Base-by-base conservation (phyloP, 2,329 filamentous ascomycete species). In the Eutypella sp. region DNA sequence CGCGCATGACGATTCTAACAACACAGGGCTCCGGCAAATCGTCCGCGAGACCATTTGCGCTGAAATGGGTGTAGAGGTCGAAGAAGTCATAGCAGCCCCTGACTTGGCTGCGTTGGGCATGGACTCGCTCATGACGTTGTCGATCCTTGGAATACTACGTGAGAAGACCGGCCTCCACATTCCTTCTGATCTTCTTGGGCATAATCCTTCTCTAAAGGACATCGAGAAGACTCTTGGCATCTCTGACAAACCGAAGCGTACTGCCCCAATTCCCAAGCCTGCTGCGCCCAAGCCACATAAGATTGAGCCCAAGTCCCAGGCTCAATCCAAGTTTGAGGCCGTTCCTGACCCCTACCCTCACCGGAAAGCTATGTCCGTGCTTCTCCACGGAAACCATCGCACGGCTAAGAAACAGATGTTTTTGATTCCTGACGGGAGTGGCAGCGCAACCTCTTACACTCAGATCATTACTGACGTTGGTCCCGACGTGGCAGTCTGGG, bases 11-110 rank as follows among this genome's bases (percentile, higher is more conserved):
- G 72, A 71, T 20, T 61, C 56, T 19, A 70, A 69, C 48, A 61
- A 66, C 40, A 64, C 71, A 52, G 69, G 73, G 59, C 58, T 78
- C 31, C 67, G 74, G 67, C 57, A 71, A 59, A 62, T 76, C 55
- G 74, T 87, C 40, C 81, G 84, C 62, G 75, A 78, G 44, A 85
- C 83, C 46, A 81, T 88, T 50, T 79, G 83, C n/a, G 72, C 76
- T 31, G 84, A 88, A 63, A 86, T 87, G 76, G 82, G 82, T 47
- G 79, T 87, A n/a, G 78, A 83, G 20, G 70, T 84, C 10, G 78
- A 82, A 24, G 83, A 87, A 55, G 70, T 81, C 24, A 62, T 75
- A 3, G 74, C 74, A 19, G 73, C 74, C 1, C 72, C 74, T 1
- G 74, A 79, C 51, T 66, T 81, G 45, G 72, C 73, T n/a, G 73